Evolutionary conservation across 257 asterid genomes (phyloP), one percentile per base, ranked within the genome.

Genomic region (Striga asiatica): DNA sequence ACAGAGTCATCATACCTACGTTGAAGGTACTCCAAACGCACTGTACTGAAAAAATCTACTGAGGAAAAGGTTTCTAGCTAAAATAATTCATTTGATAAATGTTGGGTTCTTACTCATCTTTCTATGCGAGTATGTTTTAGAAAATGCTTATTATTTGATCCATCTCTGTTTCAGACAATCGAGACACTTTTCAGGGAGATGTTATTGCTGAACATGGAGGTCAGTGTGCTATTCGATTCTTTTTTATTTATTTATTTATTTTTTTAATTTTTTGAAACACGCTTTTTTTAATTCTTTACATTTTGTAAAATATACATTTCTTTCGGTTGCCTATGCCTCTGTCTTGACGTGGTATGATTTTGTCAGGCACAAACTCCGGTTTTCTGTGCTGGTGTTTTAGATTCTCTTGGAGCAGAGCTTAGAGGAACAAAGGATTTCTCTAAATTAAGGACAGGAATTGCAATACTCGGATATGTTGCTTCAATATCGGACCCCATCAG

Each of bases 101-200:
- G n/a, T n/a, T n/a, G n/a, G n/a, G n/a, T n/a, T n/a, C n/a, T n/a
- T n/a, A n/a, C n/a, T n/a, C n/a, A n/a, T n/a, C n/a, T n/a, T n/a
- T n/a, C n/a, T n/a, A n/a, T n/a, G n/a, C n/a, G n/a, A n/a, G n/a
- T 41, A 13, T 16, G 48, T 16, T 41, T 41, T 20, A 13, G 2
- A 41, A 14, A n/a, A n/a, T n/a, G 8, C 7, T 65, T 6, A 56
- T 29, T 56, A 51, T 42, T 60, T 62, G 63, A 49, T 66, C 29
- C 52, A 52, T 52, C 65, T 75, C 35, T 71, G 2, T 76, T 71
- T 54, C 95, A 91, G 98, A 91, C 98, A 24, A 74, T 84, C 11
- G 95, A 87, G 81, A 87, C 82, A 63, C 97, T 92, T 39, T 78
- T 88, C 84, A 84, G 97, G 80, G 77, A 77, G 70, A 81, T 70